Evolutionary conservation across 2,329 filamentous ascomycete genomes (phyloP).

Genomic region (Alternaria alternata): DNA sequence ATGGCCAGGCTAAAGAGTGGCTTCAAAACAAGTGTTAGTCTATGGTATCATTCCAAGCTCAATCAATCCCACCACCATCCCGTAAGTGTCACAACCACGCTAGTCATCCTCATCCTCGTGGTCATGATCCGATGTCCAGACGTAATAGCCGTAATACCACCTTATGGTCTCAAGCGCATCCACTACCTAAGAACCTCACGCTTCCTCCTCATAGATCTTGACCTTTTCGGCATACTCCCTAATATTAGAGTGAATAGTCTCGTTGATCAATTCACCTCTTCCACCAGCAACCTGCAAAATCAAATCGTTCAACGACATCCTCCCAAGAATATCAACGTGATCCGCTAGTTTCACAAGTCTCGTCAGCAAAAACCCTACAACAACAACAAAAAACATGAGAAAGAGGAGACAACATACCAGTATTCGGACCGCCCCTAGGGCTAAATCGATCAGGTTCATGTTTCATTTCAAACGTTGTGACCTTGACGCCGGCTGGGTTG

Average conservation of each 20-base stretch:
- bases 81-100: neutral
- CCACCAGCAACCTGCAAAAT: conserved; percentile 88
- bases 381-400: neutral
- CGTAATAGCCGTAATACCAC: neutral
- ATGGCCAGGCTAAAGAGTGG: neutral
- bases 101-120: neutral
- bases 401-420: conserved; percentile 55
- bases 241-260: conserved; percentile 83
- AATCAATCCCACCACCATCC: neutral
- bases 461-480: conserved; percentile 93
- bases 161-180: neutral
- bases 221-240: conserved; percentile 82
- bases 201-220: conserved; percentile 72
- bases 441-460: conserved; percentile 95
- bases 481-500: conserved; percentile 82
- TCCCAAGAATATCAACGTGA: conserved; percentile 94
- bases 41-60: conserved; percentile 19
- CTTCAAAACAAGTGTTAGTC: conserved; percentile 1
- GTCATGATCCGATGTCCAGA: neutral
- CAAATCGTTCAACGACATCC: conserved; percentile 88
- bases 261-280: conserved; percentile 78
- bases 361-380: conserved; percentile 10
- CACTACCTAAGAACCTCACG: neutral
- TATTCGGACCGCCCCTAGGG: conserved; percentile 75
- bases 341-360: conserved; percentile 64